Evolutionary conservation across 805 yeast genomes (phyloP).

Genomic region (Danielozyma ontarioensis): DNA sequence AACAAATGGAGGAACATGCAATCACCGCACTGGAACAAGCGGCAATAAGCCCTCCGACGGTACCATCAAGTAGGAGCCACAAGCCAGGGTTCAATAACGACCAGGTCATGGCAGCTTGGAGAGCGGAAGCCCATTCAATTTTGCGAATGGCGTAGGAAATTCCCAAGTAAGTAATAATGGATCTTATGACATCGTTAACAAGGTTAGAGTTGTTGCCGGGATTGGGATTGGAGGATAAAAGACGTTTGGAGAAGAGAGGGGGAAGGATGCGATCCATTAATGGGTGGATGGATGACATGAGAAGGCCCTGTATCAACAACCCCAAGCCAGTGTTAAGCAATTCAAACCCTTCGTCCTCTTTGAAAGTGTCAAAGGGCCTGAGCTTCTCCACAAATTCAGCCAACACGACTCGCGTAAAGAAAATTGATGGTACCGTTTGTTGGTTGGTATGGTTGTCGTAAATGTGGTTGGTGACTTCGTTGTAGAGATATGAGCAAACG

Average conservation of each 20-base stretch:
- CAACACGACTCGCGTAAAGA: slow-evolving; percentile 10
- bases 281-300: slow-evolving; percentile 56
- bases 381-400: slow-evolving; percentile 16
- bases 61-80: slow-evolving; percentile 63
- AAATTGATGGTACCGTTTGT: slow-evolving; percentile 38
- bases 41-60: slow-evolving; percentile 46
- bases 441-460: slow-evolving; percentile 49
- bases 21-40: slow-evolving; percentile 25
- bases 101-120: slow-evolving; percentile 65
- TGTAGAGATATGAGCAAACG: slow-evolving; percentile 47
- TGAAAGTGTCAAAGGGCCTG: slow-evolving; percentile 10
- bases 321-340: slow-evolving; percentile 15
- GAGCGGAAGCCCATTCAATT: slow-evolving; percentile 61
- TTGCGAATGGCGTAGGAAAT: slow-evolving; percentile 65
- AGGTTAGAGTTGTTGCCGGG: slow-evolving; percentile 24
- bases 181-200: slow-evolving; percentile 32
- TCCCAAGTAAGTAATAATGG: slow-evolving; percentile 62
- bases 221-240: slow-evolving; percentile 36
- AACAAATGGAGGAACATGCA: slow-evolving; percentile 27
- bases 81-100: slow-evolving; percentile 56
- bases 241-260: slow-evolving; percentile 20
- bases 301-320: slow-evolving; percentile 47
- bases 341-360: slow-evolving; percentile 1
- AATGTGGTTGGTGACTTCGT: slow-evolving; percentile 47
- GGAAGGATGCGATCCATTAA: slow-evolving; percentile 31